A percentile compares a stretch with the other conserved stretches of the same genome.
phyloP scores from a whole-genome alignment of 768 basidiomycete species.

The Gloeophyllum trabeum region DNA sequence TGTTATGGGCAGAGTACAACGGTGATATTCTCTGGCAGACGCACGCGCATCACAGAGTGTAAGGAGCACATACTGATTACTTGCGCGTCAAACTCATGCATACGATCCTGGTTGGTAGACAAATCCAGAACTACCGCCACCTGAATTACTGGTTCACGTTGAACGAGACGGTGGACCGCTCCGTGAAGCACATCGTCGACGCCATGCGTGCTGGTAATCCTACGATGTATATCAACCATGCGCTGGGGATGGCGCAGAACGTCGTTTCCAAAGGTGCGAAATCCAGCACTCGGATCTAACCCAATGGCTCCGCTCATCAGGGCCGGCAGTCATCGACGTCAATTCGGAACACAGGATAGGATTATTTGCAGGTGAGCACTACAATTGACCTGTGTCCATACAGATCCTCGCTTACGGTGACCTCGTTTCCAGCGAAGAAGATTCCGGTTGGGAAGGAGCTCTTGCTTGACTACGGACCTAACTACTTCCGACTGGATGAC shows the following conservation, averaged over 20 bases:
- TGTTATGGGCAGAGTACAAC: no score
- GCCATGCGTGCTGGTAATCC: slow-evolving; percentile 31
- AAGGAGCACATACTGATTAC: no score
- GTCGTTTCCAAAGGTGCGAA: slow-evolving; percentile 16
- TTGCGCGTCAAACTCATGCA: no score
- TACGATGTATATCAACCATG: slow-evolving; percentile 33
- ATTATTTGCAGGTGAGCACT: slow-evolving; percentile 23
- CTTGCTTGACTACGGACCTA: slow-evolving; percentile 27
- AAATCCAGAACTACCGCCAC: background rate
- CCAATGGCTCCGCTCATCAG: background rate
- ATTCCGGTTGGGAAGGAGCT: slow-evolving; percentile 22
- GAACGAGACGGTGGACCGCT: slow-evolving; percentile 1
- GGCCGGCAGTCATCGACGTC: slow-evolving; percentile 15
- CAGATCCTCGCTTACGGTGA: background rate
- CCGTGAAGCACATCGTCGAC: no score
- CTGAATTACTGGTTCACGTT: slow-evolving; percentile 26
- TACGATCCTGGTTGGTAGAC: no score
- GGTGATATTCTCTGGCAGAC: no score
- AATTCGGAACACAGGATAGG: slow-evolving; percentile 24
- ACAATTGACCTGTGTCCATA: background rate
- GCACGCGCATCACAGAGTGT: no score
- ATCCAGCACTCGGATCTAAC: background rate
- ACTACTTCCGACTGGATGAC: no score
- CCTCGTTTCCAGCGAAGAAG: slow-evolving; percentile 9
- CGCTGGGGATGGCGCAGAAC: slow-evolving; percentile 3